Base-by-base conservation (phyloP, 2,329 filamentous ascomycete species). In the Aureobasidium vineae region DNA sequence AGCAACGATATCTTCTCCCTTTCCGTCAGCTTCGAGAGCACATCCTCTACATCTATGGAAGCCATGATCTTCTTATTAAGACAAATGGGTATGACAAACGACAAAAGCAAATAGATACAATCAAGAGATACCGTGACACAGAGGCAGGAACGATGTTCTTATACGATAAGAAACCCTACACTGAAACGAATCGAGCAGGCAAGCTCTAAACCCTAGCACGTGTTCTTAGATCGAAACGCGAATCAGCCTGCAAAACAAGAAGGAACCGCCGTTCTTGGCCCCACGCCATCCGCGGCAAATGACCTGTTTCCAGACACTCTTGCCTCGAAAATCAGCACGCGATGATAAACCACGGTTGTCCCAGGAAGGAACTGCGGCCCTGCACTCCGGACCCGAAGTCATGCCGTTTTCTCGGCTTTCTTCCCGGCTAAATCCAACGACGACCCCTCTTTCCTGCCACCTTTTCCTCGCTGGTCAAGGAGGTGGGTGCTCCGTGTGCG, bases 1-100 rank as follows among this genome's bases (percentile, higher is more conserved):
- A 75, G 67, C 26, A 75, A 68, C 10, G 72, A 71, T 53, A 74
- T 71, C 69, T 75, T 75, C 65, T 75, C 73, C 36, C 69, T 60
- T 6, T 70, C 68, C 19, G 72, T 75, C 47, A 75, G 71, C 57
- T 73, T 67, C 3, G 66, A 63, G 19, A 75, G 69, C 43, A 74
- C 72, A 21, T 72, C 70, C 41, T 73, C 70, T n/a, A 74, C 73
- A 54, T 75, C 72, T 41, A 67, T 67, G 26, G 63, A 40, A 43
- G 66, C 66, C 66, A 67, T 67, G 23, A 23, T 28, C n/a, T 23
- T 47, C 10, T 23, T 11, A 26, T 21, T 1, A 28, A 41, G 13
- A 19, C 40, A 23, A 26, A 15, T 21, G 26, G 33, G 33, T 33
- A 60, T 21, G 23, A 61, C 13, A 13, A 38, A 53, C 26, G 31